A percentile compares a stretch with the other conserved stretches of the same genome.
Conservation (phyloP, 371 early-diverging fungal genomes). For the Zychaea mexicana region DNA sequence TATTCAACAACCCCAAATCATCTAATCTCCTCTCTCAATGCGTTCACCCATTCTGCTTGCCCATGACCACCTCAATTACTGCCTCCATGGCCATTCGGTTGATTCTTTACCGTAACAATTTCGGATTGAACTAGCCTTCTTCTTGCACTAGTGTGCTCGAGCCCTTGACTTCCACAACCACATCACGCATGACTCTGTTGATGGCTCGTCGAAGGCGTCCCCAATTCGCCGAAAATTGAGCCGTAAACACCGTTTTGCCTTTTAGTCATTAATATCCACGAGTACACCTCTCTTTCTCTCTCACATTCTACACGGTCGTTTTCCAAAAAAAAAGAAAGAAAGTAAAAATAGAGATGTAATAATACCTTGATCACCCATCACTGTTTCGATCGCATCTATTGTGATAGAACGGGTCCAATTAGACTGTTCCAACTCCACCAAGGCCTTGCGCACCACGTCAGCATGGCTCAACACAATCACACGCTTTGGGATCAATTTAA, state of each 20-base stretch:
- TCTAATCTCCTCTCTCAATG: no score
- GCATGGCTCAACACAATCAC: no score
- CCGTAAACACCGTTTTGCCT: constrained; percentile 39
- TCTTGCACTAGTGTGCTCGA: constrained; percentile 13
- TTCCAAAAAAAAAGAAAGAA: no score
- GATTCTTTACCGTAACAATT: constrained; percentile 28
- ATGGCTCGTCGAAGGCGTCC: constrained; percentile 34
- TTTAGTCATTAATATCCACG: no score
- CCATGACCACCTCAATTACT: constrained; percentile 28
- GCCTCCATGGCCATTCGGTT: constrained; percentile 35
- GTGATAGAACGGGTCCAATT: constrained; percentile 27
- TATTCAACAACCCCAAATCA: no score
- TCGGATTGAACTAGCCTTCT: constrained; percentile 14
- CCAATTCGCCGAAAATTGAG: constrained; percentile 39
- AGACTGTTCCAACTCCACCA: constrained; percentile 38
- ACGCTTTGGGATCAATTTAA: no score
- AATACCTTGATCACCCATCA: constrained; percentile 35
- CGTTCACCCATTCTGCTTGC: constrained; percentile 22
- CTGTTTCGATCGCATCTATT: constrained; percentile 27
- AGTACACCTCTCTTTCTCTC: background rate
- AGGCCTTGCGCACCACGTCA: no score
- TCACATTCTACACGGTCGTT: no score
- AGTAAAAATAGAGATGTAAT: no score
- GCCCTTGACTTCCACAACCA: background rate
- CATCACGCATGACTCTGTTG: constrained; percentile 17